Conservation (phyloP, 495 filamentous ascomycete species). For the Physcia stellaris region DNA sequence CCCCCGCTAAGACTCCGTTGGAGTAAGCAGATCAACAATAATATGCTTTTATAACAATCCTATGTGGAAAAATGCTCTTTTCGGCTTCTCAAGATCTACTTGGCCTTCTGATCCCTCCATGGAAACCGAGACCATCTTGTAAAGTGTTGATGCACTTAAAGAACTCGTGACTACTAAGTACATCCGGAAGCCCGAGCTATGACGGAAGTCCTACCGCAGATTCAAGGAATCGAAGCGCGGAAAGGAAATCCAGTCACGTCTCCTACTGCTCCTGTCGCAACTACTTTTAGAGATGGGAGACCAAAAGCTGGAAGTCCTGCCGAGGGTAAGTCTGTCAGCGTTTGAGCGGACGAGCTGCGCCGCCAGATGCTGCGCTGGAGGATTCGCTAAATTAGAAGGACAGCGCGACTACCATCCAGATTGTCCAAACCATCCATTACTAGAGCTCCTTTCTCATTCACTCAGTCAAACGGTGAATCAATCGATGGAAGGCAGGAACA, state of each 20-base stretch:
- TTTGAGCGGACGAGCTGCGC: background rate
- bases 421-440: background rate
- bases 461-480: conserved; percentile 4
- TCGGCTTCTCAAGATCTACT: too few relatives aligned
- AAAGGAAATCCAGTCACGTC: conserved; percentile 2
- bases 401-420: background rate
- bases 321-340: background rate
- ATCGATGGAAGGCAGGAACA: conserved; percentile 10
- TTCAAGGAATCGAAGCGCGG: background rate
- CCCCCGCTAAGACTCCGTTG: too few relatives aligned
- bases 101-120: too few relatives aligned
- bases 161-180: too few relatives aligned
- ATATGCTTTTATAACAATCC: too few relatives aligned
- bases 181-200: too few relatives aligned
- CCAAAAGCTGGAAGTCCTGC: background rate
- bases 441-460: background rate
- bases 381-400: background rate
- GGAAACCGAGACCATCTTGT: too few relatives aligned
- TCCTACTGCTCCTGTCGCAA: background rate
- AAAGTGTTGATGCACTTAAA: too few relatives aligned
- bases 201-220: conserved; percentile 8
- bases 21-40: too few relatives aligned
- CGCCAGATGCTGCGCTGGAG: too few relatives aligned
- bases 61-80: too few relatives aligned
- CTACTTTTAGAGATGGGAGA: background rate